These are phyloP conservation scores for Mycena albidolilacea DNA, from an alignment of 768 basidiomycete genomes.

Conservation along the genomic window DNA sequence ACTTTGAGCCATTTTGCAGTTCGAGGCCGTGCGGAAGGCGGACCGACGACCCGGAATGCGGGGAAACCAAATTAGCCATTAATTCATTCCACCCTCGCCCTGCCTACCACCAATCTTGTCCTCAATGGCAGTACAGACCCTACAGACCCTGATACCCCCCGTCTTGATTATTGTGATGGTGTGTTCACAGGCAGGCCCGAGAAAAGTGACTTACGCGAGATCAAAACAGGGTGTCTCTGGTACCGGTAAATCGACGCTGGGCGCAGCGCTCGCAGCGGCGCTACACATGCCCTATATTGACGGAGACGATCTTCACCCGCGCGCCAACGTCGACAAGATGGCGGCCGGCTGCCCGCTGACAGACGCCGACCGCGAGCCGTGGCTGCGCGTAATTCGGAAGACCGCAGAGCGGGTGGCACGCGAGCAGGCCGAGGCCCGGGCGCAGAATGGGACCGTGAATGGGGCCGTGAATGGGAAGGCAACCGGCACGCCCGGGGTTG, in stretches of 20 bases:
- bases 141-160: background rate
- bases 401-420: constrained; percentile 66
- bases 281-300: constrained; percentile 87
- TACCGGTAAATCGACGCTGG: constrained; percentile 82
- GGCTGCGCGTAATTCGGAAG: constrained; percentile 81
- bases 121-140: background rate
- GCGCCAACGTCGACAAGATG: constrained; percentile 92
- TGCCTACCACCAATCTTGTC: constrained; percentile 7
- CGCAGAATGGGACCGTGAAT: background rate
- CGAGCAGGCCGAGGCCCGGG: constrained; percentile 34
- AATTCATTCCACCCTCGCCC: constrained; percentile 1
- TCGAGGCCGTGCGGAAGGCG: background rate
- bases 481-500: constrained; percentile 63
- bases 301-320: constrained; percentile 90
- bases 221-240: constrained; percentile 76
- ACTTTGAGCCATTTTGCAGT: constrained; percentile 20
- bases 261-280: constrained; percentile 69
- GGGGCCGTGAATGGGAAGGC: constrained; percentile 4
- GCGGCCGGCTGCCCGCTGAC: constrained; percentile 78
- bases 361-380: constrained; percentile 88
- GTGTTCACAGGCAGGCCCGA: background rate
- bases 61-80: background rate
- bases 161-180: constrained; percentile 47
- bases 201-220: background rate
- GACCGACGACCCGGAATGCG: constrained; percentile 14